Evolutionary conservation across 2,329 filamentous ascomycete species (phyloP).

Genomic region (Colletotrichum sp.): DNA sequence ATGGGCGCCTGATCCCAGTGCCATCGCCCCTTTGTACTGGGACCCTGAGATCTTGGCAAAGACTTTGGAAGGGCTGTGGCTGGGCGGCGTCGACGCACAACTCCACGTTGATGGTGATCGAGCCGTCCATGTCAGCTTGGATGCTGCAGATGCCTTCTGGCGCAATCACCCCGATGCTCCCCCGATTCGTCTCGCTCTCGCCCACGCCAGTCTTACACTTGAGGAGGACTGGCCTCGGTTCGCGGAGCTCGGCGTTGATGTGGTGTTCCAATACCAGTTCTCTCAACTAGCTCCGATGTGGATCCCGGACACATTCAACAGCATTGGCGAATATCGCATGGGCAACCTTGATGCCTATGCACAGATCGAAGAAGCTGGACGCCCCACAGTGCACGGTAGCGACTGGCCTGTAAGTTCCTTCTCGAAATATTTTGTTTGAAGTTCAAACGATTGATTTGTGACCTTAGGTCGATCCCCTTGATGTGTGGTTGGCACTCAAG

Average conservation of each 20-base stretch:
- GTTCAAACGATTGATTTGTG: neutral
- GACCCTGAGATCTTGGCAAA: slow-evolving; percentile 25
- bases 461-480: slow-evolving; percentile 29
- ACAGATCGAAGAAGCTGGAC: slow-evolving; percentile 18
- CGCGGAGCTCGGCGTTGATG: slow-evolving; percentile 27
- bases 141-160: slow-evolving; percentile 24
- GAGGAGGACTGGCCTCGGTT: slow-evolving; percentile 29
- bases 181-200: slow-evolving; percentile 21
- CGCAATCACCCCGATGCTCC: slow-evolving; percentile 14
- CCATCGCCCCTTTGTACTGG: slow-evolving; percentile 38
- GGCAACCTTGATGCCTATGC: slow-evolving; percentile 32
- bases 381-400: slow-evolving; percentile 25
- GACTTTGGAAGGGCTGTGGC: slow-evolving; percentile 27
- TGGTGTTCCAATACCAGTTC: slow-evolving; percentile 31
- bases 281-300: slow-evolving; percentile 28
- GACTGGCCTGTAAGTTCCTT: slow-evolving; percentile 31
- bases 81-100: slow-evolving; percentile 7
- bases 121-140: slow-evolving; percentile 26
- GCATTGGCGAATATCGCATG: slow-evolving; percentile 24
- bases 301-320: slow-evolving; percentile 27
- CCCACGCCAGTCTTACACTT: slow-evolving; percentile 28
- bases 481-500: slow-evolving; percentile 31
- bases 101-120: slow-evolving; percentile 29
- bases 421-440: too few relatives aligned
- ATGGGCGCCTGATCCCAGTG: neutral